These are phyloP conservation scores for Aspergillus sp. DNA, from an alignment of 2,329 filamentous ascomycete species.

Conservation along the genomic window DNA sequence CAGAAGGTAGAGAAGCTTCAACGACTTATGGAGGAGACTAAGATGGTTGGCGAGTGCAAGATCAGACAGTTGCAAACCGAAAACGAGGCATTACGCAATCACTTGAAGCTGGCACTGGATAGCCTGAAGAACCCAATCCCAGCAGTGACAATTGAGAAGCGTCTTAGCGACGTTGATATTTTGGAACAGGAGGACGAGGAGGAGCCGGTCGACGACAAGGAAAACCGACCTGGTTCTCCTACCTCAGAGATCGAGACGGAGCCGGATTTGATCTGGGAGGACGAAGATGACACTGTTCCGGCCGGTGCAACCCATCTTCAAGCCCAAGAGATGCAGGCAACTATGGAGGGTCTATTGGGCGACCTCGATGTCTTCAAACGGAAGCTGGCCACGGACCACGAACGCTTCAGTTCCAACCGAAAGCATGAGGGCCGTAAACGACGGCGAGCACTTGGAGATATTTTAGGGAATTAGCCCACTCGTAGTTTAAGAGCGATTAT, in stretches of 20 bases:
- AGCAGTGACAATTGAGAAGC: slow-evolving; percentile 33
- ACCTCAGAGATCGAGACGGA: slow-evolving; percentile 30
- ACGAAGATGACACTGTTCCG: slow-evolving; percentile 50
- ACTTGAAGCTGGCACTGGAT: slow-evolving; percentile 80
- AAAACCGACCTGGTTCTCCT: slow-evolving; percentile 34
- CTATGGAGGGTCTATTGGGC: slow-evolving; percentile 78
- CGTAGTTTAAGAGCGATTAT: background rate
- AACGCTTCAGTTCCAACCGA: slow-evolving; percentile 36
- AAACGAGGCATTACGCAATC: slow-evolving; percentile 84
- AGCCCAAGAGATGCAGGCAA: slow-evolving; percentile 69
- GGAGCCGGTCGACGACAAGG: slow-evolving; percentile 47
- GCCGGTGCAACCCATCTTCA: slow-evolving; percentile 45
- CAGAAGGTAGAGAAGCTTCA: slow-evolving; percentile 86
- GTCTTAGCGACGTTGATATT: slow-evolving; percentile 36
- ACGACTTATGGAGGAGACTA: slow-evolving; percentile 91
- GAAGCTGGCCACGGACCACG: slow-evolving; percentile 77
- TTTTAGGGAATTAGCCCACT: slow-evolving; percentile 30
- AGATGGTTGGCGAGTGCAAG: slow-evolving; percentile 88
- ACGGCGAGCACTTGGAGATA: slow-evolving; percentile 31
- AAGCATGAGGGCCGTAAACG: slow-evolving; percentile 24
- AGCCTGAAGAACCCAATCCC: slow-evolving; percentile 92
- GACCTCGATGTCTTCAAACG: slow-evolving; percentile 78
- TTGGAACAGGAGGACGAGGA: slow-evolving; percentile 27
- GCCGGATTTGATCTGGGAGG: slow-evolving; percentile 45
- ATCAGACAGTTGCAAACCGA: slow-evolving; percentile 86